Base-by-base conservation (phyloP, 2,329 filamentous ascomycete genomes). In the Aspergillus proliferans region DNA sequence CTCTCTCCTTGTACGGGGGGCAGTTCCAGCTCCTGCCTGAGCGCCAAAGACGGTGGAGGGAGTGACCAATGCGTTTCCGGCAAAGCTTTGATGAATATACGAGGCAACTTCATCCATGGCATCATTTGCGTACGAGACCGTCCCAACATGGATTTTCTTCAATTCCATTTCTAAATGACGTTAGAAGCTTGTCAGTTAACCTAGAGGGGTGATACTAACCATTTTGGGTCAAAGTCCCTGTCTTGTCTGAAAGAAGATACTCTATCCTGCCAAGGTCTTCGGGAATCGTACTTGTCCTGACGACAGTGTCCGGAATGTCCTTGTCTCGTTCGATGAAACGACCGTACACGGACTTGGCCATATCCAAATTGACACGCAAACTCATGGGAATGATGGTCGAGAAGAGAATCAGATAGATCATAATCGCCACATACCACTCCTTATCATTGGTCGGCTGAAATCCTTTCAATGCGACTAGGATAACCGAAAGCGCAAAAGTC, bases 371-470 rank as follows among this genome's bases (percentile, higher is more conserved):
- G 58, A 98, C 93, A 45, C 93, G 86, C 58, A 98, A 76, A 71
- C 90, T 95, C 69, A 98, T 96, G 1, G 93, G 93, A 22, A 98
- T 94, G 62, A 98, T 98, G 0, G 92, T 97, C n/a, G 92, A 97
- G 75, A 98, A 98, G 1, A 98, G 77, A 52, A 98, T 94, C 54
- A 98, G 74, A 66, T 97, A 98, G n/a, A 92, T 85, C 84, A 95
- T 93, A 61, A 97, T 95, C 56, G 94, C 92, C 57, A 97, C 84
- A 68, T 97, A 98, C 93, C 93, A 98, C 49, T 68, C 58, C 56
- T 76, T 75, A 51, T 75, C 67, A 47, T 73, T 75, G 6, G 66
- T 73, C 33, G 69, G 70, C 52, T 84, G 77, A 55, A 95, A 93
- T 0, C 88, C 86, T 67, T 96, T 85, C 2, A 97, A 72, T 0